These are phyloP conservation scores for Reticulascus tulasneorum DNA, from an alignment of 2,329 filamentous ascomycete genomes.

Conservation along the genomic window DNA sequence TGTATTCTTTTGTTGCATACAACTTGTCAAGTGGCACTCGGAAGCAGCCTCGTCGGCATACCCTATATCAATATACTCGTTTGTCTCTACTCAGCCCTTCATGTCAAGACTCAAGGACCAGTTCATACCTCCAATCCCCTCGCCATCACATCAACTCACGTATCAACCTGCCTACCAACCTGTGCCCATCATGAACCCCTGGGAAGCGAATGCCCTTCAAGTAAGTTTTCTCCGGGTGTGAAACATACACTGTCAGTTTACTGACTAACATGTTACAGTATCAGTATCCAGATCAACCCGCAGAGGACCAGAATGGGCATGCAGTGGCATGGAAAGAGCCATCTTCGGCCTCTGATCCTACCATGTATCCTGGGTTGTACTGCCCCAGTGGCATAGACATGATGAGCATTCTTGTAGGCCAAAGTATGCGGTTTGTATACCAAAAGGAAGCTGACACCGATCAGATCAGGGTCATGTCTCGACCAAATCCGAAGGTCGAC, in stretches of 20 bases:
- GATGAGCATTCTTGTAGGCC: slow-evolving; percentile 49
- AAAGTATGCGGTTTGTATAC: neutral
- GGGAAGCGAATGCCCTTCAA: slow-evolving; percentile 29
- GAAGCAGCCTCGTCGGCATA: no score
- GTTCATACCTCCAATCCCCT: no score
- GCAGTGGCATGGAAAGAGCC: slow-evolving; percentile 3
- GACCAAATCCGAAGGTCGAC: slow-evolving; percentile 71
- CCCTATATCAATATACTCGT: no score
- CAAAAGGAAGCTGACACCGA: slow-evolving; percentile 8
- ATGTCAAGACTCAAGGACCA: no score
- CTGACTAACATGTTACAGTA: slow-evolving; percentile 16
- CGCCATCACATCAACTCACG: no score
- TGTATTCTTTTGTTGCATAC: no score
- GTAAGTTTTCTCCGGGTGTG: slow-evolving; percentile 18
- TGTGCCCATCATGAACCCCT: slow-evolving; percentile 24
- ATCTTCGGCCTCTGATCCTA: slow-evolving; percentile 30
- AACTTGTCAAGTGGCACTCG: no score
- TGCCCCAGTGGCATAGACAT: slow-evolving; percentile 52
- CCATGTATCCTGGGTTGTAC: slow-evolving; percentile 55
- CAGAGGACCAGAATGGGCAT: slow-evolving; percentile 16
- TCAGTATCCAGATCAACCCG: slow-evolving; percentile 17
- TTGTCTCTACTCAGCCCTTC: no score
- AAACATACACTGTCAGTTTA: neutral
- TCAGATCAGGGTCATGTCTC: slow-evolving; percentile 59
- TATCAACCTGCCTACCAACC: no score